Base-by-base conservation (phyloP, 352 stramenopile species). In the Globisporangium takayamanum region DNA sequence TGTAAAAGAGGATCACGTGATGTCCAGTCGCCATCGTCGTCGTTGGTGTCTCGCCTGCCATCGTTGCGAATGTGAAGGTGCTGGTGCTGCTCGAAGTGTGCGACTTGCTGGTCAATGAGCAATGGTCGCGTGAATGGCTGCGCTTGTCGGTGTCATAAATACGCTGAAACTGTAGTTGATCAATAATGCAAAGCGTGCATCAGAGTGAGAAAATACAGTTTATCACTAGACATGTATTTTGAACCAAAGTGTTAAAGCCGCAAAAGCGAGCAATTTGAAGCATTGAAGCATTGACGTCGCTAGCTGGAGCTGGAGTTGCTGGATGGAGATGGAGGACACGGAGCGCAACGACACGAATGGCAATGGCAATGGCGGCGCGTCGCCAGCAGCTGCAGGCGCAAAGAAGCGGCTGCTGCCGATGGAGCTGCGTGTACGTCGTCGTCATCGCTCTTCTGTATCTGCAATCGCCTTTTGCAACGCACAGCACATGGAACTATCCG, bases 1-100 rank as follows among this genome's bases (percentile, higher is more conserved):
- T 89, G 70, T 89, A 89, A 60, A 89, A 89, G 12, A 88, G 80
- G 62, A 90, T 86, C 57, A 87, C 74, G 28, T 72, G 62, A 62
- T 71, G 74, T 47, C 72, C 72, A 14, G 15, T 49, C 7, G 33
- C 26, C 22, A 37, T 18, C 30, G 50, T 15, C 11, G 41, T 4
- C 15, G 30, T 18, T 15, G 28, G 8, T 51, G 20, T 56, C 33
- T 15, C 55, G 33, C 10, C 55, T 15, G 30, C 33, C 53, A 58
- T 59, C 7, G 41, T 44, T 28, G 26, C 41, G 5, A 36, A 36
- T 0, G 22, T 22, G 22, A 22, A 22, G 30, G 30, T 36, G 30
- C 30, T 36, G 30, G 22, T 22, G 41, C 20, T 49, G 20, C 39
- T 61, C 33, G 16, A 42, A 33, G 36, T 36, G 22, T 50, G 55